Percentiles rank a stretch among this genome's conserved stretches.
phyloP scores from a whole-genome alignment of 176 grass and related monocot species.

The Luzula sylvatica region DNA sequence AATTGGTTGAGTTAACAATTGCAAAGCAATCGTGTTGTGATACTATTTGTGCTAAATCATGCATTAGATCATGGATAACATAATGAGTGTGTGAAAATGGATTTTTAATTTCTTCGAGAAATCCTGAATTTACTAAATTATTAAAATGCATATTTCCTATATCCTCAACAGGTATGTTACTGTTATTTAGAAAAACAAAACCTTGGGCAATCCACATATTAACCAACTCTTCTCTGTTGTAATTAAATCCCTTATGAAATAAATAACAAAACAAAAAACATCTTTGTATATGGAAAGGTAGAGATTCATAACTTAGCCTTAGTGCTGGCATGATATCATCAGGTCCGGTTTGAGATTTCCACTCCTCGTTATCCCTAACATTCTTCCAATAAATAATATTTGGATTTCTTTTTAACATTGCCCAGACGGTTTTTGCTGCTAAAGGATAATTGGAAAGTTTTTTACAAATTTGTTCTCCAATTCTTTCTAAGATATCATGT shows the following conservation, averaged over 20 bases:
- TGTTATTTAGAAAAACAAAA: slow-evolving; percentile 1
- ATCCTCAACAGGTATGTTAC: slow-evolving; percentile 7
- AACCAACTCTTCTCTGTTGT: not conserved
- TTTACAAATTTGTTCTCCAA: slow-evolving; percentile 2
- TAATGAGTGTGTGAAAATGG: not conserved
- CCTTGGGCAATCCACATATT: slow-evolving; percentile 37
- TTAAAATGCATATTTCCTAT: slow-evolving; percentile 19
- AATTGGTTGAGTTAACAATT: not conserved
- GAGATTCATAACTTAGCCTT: slow-evolving; percentile 24
- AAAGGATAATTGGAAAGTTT: slow-evolving; percentile 5
- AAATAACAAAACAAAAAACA: slow-evolving; percentile 28
- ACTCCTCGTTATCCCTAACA: slow-evolving; percentile 1
- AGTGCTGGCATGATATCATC: slow-evolving; percentile 16
- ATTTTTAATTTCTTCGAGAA: slow-evolving; percentile 4
- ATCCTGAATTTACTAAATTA: slow-evolving; percentile 13
- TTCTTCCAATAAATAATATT: too few species aligned
- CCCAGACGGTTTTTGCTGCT: not conserved
- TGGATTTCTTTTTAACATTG: not conserved
- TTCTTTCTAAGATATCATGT: not conserved
- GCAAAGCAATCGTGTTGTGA: not conserved
- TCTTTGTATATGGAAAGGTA: not conserved
- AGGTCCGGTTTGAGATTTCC: not conserved
- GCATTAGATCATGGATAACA: slow-evolving; percentile 27
- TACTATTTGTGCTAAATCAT: slow-evolving; percentile 19
- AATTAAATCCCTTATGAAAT: slow-evolving; percentile 4